Conservation (phyloP, 352 stramenopile genomes). For the Globisporangium cystogenes region DNA sequence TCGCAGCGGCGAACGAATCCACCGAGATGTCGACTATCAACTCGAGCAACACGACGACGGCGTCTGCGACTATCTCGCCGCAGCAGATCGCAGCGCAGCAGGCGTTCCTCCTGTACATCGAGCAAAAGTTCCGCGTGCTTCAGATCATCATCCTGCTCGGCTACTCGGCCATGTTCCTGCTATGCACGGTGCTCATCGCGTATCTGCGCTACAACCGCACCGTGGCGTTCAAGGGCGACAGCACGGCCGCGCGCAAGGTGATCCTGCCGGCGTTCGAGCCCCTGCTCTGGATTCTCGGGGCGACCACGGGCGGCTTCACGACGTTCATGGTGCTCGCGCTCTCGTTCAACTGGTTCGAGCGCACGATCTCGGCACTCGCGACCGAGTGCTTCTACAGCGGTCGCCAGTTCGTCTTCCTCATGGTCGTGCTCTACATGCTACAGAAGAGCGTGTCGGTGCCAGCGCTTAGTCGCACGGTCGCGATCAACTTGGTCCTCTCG, state of each 20-base stretch:
- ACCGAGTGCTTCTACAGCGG: conserved; percentile 47
- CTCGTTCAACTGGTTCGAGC: conserved; percentile 13
- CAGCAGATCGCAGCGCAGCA: neutral
- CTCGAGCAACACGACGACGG: neutral
- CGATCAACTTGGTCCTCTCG: conserved; percentile 17
- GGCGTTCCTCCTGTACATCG: neutral
- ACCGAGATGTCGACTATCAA: neutral
- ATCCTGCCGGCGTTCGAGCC: conserved; percentile 72
- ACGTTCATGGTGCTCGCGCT: conserved; percentile 20
- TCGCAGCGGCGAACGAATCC: neutral
- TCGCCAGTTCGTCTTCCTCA: conserved; percentile 35
- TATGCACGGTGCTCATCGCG: conserved; percentile 34
- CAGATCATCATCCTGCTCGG: conserved; percentile 13
- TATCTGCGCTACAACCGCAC: conserved; percentile 57
- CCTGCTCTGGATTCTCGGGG: conserved; percentile 43
- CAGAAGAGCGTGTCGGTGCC: conserved; percentile 36
- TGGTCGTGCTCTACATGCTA: conserved; percentile 67
- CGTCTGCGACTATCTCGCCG: neutral
- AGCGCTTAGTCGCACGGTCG: conserved; percentile 25
- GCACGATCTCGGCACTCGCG: conserved; percentile 14
- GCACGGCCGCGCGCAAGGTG: conserved; percentile 44
- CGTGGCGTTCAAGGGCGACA: conserved; percentile 41
- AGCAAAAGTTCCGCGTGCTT: neutral
- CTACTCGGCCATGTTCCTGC: conserved; percentile 35
- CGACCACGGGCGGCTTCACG: neutral